Conservation (phyloP, 2,329 filamentous ascomycete genomes). For the Penicillium sp. region DNA sequence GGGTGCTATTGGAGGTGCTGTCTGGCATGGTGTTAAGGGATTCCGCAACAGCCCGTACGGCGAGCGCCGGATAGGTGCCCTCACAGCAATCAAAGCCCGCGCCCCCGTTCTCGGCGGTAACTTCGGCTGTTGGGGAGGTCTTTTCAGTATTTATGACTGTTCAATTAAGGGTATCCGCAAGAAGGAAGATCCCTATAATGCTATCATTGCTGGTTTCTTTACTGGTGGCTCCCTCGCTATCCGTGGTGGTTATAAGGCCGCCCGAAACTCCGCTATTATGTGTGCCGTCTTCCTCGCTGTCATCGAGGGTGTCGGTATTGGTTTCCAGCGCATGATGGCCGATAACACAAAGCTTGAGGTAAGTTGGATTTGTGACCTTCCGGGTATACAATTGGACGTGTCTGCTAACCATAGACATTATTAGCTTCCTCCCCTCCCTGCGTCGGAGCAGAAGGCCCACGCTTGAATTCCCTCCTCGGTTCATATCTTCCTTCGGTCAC, state of each 20-base stretch:
- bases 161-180: constrained; percentile 88
- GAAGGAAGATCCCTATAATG: constrained; percentile 98
- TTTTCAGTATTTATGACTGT: constrained; percentile 96
- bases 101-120: constrained; percentile 95
- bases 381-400: not conserved
- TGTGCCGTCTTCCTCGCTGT: constrained; percentile 92
- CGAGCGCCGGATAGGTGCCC: constrained; percentile 89
- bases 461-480: constrained; percentile 26
- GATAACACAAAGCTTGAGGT: constrained; percentile 77
- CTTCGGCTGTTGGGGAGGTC: constrained; percentile 95
- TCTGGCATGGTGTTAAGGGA: constrained; percentile 97
- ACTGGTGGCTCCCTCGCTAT: constrained; percentile 90
- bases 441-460: constrained; percentile 35
- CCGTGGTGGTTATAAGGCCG: constrained; percentile 85
- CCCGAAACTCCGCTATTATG: constrained; percentile 92
- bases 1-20: constrained; percentile 79
- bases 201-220: constrained; percentile 96
- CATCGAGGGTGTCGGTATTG: constrained; percentile 96
- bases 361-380: not conserved
- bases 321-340: constrained; percentile 90
- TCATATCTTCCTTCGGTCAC: constrained; percentile 4
- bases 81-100: constrained; percentile 96
- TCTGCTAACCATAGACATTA: not conserved
- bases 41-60: constrained; percentile 87
- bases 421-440: constrained; percentile 35